Base-by-base conservation (phyloP, 2,329 filamentous ascomycete genomes). In the Paraconiothyrium brasiliense region DNA sequence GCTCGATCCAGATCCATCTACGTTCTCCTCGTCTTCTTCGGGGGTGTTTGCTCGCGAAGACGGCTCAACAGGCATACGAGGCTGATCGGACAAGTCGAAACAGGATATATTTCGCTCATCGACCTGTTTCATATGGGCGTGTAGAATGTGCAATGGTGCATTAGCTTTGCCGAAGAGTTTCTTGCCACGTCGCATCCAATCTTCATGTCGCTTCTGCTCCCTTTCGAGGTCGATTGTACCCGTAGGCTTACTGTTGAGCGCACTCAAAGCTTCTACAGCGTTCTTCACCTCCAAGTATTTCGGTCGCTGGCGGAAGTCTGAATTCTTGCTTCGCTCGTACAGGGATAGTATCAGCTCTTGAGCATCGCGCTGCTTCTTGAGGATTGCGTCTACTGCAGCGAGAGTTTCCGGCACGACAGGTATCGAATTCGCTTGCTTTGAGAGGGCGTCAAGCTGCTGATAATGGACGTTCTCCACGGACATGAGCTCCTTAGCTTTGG, bases 131-230 rank as follows among this genome's bases (percentile, higher is more conserved):
- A 99, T 94, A 70, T 99, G 94, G 60, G 90, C 91, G 73, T 94
- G 95, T 32, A 99, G 85, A 66, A 99, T 99, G 77, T 99, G 95
- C 13, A 99, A 84, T 1, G 95, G 95, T 1, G 95, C 95, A 75
- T 99, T 99, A 1, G 95, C 95, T 79, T 99, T 99, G 56, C 95
- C 95, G 74, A 99, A 99, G 0, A 99, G 82, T 77, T 97, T 97
- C 82, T 99, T 99, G 54, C 95, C 95, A 72, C 93, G 93, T 35
- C 95, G 88, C 94, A 99, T 99, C 95, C 95, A 99, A 77, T 99
- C 95, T 76, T 99, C 95, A 68, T 98, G 95, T 8, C 92, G 89
- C 75, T 95, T 97, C 67, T 95, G 91, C 77, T 98, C 93, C 66
- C 93, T 94, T 75, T 99, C 95, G 4, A 99, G 86, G 71, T 99